Evolutionary conservation across 2,329 filamentous ascomycete species (phyloP).

Genomic region (Stagonosporopsis chrysanthemi): DNA sequence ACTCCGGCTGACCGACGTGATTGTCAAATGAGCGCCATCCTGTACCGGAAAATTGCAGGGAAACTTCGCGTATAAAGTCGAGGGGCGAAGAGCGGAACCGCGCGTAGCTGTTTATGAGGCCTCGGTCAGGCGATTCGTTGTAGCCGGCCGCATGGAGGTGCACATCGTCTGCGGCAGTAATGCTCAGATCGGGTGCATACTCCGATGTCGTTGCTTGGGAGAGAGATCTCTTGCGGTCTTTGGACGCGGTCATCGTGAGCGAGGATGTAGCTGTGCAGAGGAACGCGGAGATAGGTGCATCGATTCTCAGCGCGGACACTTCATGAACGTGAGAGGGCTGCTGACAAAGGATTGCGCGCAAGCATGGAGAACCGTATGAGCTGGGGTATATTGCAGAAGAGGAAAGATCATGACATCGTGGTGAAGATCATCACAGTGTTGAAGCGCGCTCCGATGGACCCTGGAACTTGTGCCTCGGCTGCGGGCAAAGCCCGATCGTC

Average conservation of each 20-base stretch:
- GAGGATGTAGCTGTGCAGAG: background rate
- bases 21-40: slow-evolving; percentile 96
- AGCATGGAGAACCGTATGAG: background rate
- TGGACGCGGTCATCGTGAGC: slow-evolving; percentile 10
- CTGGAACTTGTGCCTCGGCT: slow-evolving; percentile 26
- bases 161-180: slow-evolving; percentile 54
- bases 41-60: slow-evolving; percentile 87
- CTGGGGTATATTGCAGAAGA: slow-evolving; percentile 2
- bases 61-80: slow-evolving; percentile 91
- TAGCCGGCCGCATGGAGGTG: slow-evolving; percentile 56
- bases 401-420: slow-evolving; percentile 16
- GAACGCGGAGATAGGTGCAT: background rate
- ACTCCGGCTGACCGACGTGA: slow-evolving; percentile 89
- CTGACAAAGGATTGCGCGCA: background rate
- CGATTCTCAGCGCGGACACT: slow-evolving; percentile 2
- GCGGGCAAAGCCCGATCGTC: slow-evolving; percentile 21
- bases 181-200: slow-evolving; percentile 55
- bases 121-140: slow-evolving; percentile 63
- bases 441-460: slow-evolving; percentile 15
- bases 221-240: background rate
- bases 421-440: slow-evolving; percentile 7
- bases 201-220: slow-evolving; percentile 23
- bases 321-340: slow-evolving; percentile 1
- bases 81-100: slow-evolving; percentile 78
- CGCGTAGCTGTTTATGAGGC: slow-evolving; percentile 81